Percentiles rank a stretch among this genome's conserved stretches.
These are phyloP conservation scores for Phlebiopsis flavidoalba DNA, from an alignment of 768 basidiomycete species.

Conservation along the genomic window DNA sequence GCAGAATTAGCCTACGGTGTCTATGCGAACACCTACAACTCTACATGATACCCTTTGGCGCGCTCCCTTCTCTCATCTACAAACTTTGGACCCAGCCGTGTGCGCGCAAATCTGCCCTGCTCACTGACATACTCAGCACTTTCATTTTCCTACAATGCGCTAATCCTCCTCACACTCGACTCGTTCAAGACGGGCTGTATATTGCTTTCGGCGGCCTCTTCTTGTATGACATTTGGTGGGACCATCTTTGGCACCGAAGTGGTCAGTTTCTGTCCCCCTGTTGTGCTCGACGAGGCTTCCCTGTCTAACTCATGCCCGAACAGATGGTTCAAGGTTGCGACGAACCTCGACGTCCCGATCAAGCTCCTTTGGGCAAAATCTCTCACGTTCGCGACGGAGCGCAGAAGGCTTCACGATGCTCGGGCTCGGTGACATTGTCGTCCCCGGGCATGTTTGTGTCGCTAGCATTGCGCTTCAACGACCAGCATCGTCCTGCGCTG, in stretches of 20 bases:
- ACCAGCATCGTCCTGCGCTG: conserved; percentile 41
- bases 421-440: conserved; percentile 83
- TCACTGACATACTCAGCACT: conserved; percentile 74
- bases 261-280: conserved; percentile 39
- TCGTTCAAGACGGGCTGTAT: conserved; percentile 85
- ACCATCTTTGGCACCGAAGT: conserved; percentile 85
- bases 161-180: conserved; percentile 79
- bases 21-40: conserved; percentile 56
- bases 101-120: conserved; percentile 54
- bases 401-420: conserved; percentile 87
- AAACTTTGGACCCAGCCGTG: conserved; percentile 29
- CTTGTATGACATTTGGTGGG: conserved; percentile 94
- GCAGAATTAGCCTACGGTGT: conserved; percentile 35
- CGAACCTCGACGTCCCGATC: conserved; percentile 85
- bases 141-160: conserved; percentile 77
- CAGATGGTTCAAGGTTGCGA: conserved; percentile 95
- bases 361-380: conserved; percentile 88
- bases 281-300: background rate
- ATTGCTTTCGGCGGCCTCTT: conserved; percentile 81
- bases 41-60: conserved; percentile 50
- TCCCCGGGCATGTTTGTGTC: conserved; percentile 71
- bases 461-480: conserved; percentile 83
- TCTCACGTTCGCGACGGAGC: conserved; percentile 36
- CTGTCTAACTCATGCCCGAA: background rate
- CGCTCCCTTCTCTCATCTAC: conserved; percentile 64